Conservation (phyloP, 1,139 yeast species). For the Tardiomyces blankii region DNA sequence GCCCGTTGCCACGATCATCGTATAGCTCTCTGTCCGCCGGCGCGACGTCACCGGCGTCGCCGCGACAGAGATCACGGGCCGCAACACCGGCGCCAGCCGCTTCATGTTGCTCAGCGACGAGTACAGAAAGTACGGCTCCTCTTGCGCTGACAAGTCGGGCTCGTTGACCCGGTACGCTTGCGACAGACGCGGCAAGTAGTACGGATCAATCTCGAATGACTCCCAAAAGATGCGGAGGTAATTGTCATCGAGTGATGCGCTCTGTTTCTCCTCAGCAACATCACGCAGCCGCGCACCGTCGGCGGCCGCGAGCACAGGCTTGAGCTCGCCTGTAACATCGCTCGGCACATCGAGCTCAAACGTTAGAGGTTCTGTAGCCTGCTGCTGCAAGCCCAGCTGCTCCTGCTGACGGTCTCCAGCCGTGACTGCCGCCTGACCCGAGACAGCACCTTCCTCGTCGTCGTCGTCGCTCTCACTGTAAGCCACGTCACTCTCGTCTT, state of each 20-base stretch:
- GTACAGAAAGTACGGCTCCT: neutral
- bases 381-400: too few relatives aligned
- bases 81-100: neutral
- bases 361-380: too few relatives aligned
- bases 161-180: neutral
- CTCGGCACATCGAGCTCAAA: neutral
- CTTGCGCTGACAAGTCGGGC: neutral
- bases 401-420: neutral
- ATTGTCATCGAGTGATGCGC: neutral
- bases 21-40: neutral
- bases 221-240: neutral
- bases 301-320: neutral
- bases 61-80: neutral
- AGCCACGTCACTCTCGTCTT: neutral
- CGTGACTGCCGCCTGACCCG: neutral
- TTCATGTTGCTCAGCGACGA: neutral
- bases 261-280: neutral
- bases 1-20: neutral
- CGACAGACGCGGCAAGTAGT: neutral
- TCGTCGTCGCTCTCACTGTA: neutral
- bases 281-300: neutral
- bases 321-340: neutral
- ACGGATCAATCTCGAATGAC: neutral
- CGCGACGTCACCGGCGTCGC: neutral
- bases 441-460: neutral